Evolutionary conservation across 78 protist species (phyloP), one percentile per base, ranked within the genome.

Genomic region (Bodo saltans): DNA sequence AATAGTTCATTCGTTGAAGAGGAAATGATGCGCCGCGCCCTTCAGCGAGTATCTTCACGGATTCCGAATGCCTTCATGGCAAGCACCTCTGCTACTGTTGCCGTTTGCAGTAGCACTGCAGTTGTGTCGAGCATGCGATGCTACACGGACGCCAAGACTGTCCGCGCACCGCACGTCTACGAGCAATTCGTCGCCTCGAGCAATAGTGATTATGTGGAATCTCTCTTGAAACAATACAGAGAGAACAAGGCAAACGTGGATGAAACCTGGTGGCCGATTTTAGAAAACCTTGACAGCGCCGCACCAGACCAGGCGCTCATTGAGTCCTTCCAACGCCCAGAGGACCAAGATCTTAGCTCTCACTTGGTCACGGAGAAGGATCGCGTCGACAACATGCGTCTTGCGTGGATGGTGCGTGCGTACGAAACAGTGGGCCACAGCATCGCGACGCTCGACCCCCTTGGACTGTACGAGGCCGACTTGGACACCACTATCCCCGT

Each of bases 401-500:
- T 47, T 17, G 60, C 60, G 60, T 47, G 60, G 60, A 8, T 47
- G 8, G 60, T 47, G n/a, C 60, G 60, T 8, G 17, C n/a, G n/a
- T 47, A 47, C 60, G 60, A 47, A 17, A 8, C n/a, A 2, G 42
- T 8, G 69, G 81, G 81, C 60, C 81, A 76, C 53, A 4, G 38
- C 8, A 39, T 76, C 69, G 12, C 42, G 25, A 28, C 35, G 21
- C 69, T 76, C 40, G 81, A 76, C 35, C 81, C 81, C 3, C 52
- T 76, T 37, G 67, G 67, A 47, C 81, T 76, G 30, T 3, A 30
- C 72, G 4, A 76, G 11, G 42, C 12, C 69, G 67, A 38, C 27
- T 33, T 4, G 29, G 81, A 76, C 60, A 17, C 60, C 69, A 21
- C 26, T 39, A 67, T 76, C 17, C 81, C 81, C 35, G 81, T 12